Conservation (phyloP, 345 rosid genomes). For the Boechera divaricarpa region DNA sequence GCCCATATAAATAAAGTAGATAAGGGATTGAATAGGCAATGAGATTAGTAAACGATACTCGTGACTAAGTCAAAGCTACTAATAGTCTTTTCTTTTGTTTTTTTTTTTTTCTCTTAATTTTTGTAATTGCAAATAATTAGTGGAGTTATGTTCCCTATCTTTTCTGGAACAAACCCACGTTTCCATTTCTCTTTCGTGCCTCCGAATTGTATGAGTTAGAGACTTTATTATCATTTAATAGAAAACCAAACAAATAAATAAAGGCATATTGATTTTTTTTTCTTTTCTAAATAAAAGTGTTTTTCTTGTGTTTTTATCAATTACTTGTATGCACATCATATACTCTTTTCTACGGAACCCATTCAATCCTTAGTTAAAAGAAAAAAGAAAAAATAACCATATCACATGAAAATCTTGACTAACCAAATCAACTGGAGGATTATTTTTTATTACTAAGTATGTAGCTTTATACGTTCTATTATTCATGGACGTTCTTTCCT, state of each 20-base stretch:
- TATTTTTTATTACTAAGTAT: not conserved
- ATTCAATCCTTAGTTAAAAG: too few species aligned
- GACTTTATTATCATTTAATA: not conserved
- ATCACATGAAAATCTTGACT: not conserved
- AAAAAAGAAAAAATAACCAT: too few species aligned
- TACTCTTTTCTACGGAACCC: too few species aligned
- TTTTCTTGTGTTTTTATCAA: not conserved
- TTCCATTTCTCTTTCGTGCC: not conserved
- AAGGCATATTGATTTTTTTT: not conserved
- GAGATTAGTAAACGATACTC: too few species aligned
- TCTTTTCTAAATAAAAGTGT: not conserved
- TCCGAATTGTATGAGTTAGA: not conserved
- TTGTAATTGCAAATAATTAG: too few species aligned
- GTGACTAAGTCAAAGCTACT: too few species aligned
- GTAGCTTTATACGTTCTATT: constrained; percentile 17
- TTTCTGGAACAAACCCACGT: not conserved
- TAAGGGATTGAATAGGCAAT: not conserved
- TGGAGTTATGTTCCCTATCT: too few species aligned
- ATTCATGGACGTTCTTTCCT: constrained; percentile 17
- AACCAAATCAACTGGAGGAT: not conserved
- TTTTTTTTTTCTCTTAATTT: too few species aligned
- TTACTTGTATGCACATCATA: not conserved
- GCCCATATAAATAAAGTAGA: not conserved
- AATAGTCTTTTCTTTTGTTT: too few species aligned
- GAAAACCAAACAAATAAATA: not conserved